Evolutionary conservation across 2,329 filamentous ascomycete species (phyloP), one percentile per base, ranked within the genome.

Genomic region (Sporothrix globosa): DNA sequence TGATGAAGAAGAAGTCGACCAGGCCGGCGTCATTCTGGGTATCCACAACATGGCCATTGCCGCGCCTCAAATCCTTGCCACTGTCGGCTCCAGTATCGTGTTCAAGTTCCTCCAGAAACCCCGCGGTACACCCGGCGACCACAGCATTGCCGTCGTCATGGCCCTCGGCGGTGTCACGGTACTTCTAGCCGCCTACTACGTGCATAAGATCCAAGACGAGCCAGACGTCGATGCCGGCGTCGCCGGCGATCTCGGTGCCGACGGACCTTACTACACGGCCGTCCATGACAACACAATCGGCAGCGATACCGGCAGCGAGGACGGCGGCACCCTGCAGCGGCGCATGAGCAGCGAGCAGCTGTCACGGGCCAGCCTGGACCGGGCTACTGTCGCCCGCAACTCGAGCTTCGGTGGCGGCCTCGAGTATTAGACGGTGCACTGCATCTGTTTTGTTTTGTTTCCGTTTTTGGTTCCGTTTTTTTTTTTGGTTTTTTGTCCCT

Each of bases 11-110:
- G 85, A 87, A 52, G 83, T 87, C 2, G 91, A 94, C 76, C 91
- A 96, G 77, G 92, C 93, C 4, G 93, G 95, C 54, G 91, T 97
- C 53, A 93, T 98, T 58, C 86, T 98, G 2, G 95, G 95, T 10
- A 93, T 98, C 69, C 95, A 98, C 83, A 98, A 98, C 79, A 95
- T 98, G 81, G 91, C 94, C 19, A 92, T 98, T 75, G 93, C 94
- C 0, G 90, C 93, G 5, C 95, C 95, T 1, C 95, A 98, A 78
- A 94, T 97, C 72, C 86, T 97, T 69, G 93, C 95, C 13, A 97
- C 93, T 6, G 82, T 97, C 39, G 88, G 91, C 30, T 95, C 92
- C 72, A 93, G 91, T 77, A 83, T 91, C 72, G 91, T 98, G 73
- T 98, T 98, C 82, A 90, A 88, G 77, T 82, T 90, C 53, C 86